These are phyloP conservation scores for Bipolaris zeicola DNA, from an alignment of 2,329 filamentous ascomycete genomes.

Conservation along the genomic window DNA sequence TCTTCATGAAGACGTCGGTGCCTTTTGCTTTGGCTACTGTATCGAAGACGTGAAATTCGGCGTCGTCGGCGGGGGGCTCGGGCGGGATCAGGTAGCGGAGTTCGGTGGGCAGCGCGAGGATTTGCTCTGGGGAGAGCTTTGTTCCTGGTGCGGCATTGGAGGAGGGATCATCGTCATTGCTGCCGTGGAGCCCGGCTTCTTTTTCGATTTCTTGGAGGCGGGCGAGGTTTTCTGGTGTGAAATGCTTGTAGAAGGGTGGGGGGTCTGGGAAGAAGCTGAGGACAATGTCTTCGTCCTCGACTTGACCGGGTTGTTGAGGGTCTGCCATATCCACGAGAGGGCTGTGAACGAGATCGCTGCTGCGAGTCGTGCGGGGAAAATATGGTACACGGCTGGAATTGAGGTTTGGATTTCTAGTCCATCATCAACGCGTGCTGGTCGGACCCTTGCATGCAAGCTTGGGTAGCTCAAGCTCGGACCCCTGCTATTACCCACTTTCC, in stretches of 20 bases:
- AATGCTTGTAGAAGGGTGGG: conserved; percentile 87
- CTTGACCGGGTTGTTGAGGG: conserved; percentile 13
- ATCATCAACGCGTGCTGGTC: not conserved
- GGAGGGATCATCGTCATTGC: conserved; percentile 14
- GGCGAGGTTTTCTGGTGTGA: conserved; percentile 75
- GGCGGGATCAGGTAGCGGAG: conserved; percentile 82
- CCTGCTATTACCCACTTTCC: not conserved
- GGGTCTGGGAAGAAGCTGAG: conserved; percentile 74
- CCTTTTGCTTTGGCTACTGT: conserved; percentile 57
- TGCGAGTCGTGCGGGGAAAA: not conserved
- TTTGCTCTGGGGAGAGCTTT: conserved; percentile 30
- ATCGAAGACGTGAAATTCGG: conserved; percentile 74
- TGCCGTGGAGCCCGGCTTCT: conserved; percentile 25
- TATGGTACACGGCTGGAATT: not conserved
- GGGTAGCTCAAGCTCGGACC: conserved; percentile 7
- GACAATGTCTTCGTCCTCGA: conserved; percentile 29
- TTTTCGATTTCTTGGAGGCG: conserved; percentile 61
- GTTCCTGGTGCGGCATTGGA: not conserved
- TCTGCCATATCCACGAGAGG: conserved; percentile 21
- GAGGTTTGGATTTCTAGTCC: not conserved
- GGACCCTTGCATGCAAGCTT: conserved; percentile 15
- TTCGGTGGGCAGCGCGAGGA: conserved; percentile 67
- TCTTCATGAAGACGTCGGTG: conserved; percentile 32
- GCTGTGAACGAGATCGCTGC: not conserved
- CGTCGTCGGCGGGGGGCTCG: conserved; percentile 69